Evolutionary conservation across 1,284 basidiomycete species (phyloP), one percentile per base, ranked within the genome.

Genomic region (Irpex sp.): DNA sequence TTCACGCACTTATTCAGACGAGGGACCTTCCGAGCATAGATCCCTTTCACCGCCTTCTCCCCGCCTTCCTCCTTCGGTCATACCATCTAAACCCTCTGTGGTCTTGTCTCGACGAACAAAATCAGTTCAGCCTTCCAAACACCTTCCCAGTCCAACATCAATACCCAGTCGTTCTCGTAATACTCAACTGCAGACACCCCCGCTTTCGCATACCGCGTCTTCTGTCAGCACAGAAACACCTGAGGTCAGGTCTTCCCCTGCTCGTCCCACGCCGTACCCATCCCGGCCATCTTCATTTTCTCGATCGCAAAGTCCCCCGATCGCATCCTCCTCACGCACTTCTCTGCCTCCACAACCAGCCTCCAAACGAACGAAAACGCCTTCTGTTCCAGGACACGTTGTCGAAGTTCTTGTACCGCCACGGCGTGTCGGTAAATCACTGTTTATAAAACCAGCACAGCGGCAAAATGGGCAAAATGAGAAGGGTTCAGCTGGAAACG

Each of bases 1-100:
- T 64, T 16, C 21, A 58, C 58, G 60, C 54, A 12, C 55, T 39
- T 37, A 35, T 14, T 53, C 62, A 37, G 33, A 51, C 9, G 62
- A 28, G 9, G 73, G 74, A 33, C 28, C 28, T 7, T 33, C 28
- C 28, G 28, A 33, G 28, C 28, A 33, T 33, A 33, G 28, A 33
- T 2, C 6, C 28, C 28, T 33, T 33, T 5, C 28, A 33, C 28
- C 28, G 7, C 28, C 28, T 33, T 33, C 28, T 33, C 28, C 28
- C 28, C 28, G 28, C 28, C 28, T 33, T 33, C 28, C 28, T 33
- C 28, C 28, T 7, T 33, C 28, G 28, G 28, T 33, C 28, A 33
- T 33, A 33, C 28, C 28, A 33, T 33, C 28, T 33, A 33, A 33
- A 33, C 28, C 28, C 28, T 33, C 28, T 33, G 28, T 33, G 28